Percentiles rank a stretch among this genome's conserved stretches.
phyloP scores from a whole-genome alignment of 345 rosid species.

The Cochlearia excelsa region DNA sequence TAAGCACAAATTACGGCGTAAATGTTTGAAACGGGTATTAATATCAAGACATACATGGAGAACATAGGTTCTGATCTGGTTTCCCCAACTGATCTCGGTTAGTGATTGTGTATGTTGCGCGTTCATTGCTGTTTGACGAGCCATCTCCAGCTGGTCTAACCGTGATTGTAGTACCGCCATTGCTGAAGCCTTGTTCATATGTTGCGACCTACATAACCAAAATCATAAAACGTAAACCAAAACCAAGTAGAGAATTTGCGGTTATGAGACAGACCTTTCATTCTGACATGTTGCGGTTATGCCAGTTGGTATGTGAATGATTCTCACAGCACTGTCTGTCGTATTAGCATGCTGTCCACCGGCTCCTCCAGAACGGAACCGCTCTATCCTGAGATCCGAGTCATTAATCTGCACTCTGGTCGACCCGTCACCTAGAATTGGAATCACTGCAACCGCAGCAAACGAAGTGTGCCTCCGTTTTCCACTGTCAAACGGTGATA shows the following conservation, averaged over 20 bases:
- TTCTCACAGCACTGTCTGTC: conserved; percentile 94
- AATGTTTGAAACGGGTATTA: conserved; percentile 10
- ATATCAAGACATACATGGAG: conserved; percentile 58
- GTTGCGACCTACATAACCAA: conserved; percentile 58
- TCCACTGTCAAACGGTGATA: conserved; percentile 88
- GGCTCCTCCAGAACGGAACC: conserved; percentile 87
- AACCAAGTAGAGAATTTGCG: neutral
- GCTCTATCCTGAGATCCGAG: conserved; percentile 82
- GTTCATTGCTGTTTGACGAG: conserved; percentile 85
- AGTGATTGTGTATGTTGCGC: conserved; percentile 91
- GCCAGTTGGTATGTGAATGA: conserved; percentile 89
- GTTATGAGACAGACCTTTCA: conserved; percentile 57
- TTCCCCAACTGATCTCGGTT: conserved; percentile 90
- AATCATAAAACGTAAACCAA: neutral
- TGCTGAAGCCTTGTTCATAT: conserved; percentile 89
- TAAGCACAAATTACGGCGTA: neutral
- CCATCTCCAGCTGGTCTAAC: conserved; percentile 84
- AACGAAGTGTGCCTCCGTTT: conserved; percentile 93
- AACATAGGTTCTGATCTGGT: conserved; percentile 86
- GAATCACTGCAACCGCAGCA: conserved; percentile 98
- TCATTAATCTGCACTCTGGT: conserved; percentile 80
- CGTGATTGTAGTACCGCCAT: conserved; percentile 95
- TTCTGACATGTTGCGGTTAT: conserved; percentile 85
- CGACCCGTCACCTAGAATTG: conserved; percentile 72
- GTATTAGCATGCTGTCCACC: conserved; percentile 94